Conservation (phyloP, 495 filamentous ascomycete species). For the Bathelium albidoporum region DNA sequence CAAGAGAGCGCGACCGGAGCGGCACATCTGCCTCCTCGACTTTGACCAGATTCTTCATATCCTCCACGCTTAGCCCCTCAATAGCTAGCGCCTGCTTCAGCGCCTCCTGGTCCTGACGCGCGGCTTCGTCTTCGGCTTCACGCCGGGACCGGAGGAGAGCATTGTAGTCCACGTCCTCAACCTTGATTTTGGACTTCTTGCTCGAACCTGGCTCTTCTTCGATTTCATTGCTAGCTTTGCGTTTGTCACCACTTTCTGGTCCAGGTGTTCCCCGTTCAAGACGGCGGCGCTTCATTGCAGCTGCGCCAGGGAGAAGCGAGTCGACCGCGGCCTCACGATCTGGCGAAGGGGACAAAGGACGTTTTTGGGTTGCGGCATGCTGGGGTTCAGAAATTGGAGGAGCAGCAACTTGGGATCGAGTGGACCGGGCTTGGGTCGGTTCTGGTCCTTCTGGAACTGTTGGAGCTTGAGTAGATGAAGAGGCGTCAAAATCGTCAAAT, state of each 20-base stretch:
- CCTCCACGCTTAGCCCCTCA: conserved; percentile 53
- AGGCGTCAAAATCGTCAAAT: conserved; percentile 50
- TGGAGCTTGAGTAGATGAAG: neutral
- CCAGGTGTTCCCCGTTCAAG: neutral
- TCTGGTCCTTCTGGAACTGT: neutral
- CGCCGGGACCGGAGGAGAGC: conserved; percentile 57
- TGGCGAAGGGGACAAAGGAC: neutral
- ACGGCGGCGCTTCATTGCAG: conserved; percentile 56
- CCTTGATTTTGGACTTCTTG: conserved; percentile 11
- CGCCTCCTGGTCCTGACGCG: conserved; percentile 48
- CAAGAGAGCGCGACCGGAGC: conserved; percentile 17
- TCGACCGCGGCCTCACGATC: conserved; percentile 49
- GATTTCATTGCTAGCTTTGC: conserved; percentile 14
- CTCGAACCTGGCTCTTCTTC: conserved; percentile 25
- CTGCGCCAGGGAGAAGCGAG: conserved; percentile 57
- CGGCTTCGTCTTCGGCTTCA: conserved; percentile 57
- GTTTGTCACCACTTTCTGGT: neutral
- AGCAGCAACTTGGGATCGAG: neutral
- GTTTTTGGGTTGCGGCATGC: neutral
- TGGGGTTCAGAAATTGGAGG: neutral
- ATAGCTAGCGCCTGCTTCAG: conserved; percentile 36
- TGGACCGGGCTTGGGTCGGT: neutral
- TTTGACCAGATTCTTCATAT: conserved; percentile 65
- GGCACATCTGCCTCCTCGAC: conserved; percentile 68
- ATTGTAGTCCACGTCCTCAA: conserved; percentile 52